Base-by-base conservation (phyloP, 2,329 filamentous ascomycete species). In the Aspergillus sp. region DNA sequence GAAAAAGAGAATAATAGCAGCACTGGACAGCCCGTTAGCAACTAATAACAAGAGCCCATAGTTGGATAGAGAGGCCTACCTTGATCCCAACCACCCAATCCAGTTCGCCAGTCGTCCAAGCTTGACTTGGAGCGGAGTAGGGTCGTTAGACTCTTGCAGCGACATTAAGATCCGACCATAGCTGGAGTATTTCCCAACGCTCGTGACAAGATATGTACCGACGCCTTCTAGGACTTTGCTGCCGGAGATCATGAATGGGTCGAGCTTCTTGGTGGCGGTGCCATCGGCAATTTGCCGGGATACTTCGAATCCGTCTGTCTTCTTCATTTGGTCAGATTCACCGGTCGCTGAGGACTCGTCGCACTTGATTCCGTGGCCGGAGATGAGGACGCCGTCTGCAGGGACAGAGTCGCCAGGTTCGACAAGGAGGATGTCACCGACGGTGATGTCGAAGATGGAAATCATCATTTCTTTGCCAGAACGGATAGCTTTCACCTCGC, bases 171-270 rank as follows among this genome's bases (percentile, higher is more conserved):
- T 91, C 70, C 88, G 88, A 69, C 89, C 89, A 71, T 90, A 90
- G 44, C 86, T 88, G 30, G 88, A 91, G 73, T 89, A 85, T 34
- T 88, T 78, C 57, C 89, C 89, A 32, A 89, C 89, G 15, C 87
- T 89, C 2, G 89, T 91, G 59, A 87, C 85, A 72, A 92, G 79
- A 66, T 86, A 92, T 2, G 86, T 90, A 12, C 89, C 89, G 8
- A 91, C 84, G 44, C 89, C 89, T 69, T 91, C 89, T 75, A 91
- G 88, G 57, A 91, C 88, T 61, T 89, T 89, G 52, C 86, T 83
- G 32, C 89, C 93, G 30, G 92, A 96, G 64, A 96, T 90, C 66
- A 97, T 83, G 67, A 89, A 89, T 1, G 86, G 86, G 59, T 89
- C 87, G 3, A 87, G 74, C 48, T 85, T 82, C 58, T 80, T 82